Base-by-base conservation (phyloP, 1,284 basidiomycete genomes). In the Rhizoctonia solani region DNA sequence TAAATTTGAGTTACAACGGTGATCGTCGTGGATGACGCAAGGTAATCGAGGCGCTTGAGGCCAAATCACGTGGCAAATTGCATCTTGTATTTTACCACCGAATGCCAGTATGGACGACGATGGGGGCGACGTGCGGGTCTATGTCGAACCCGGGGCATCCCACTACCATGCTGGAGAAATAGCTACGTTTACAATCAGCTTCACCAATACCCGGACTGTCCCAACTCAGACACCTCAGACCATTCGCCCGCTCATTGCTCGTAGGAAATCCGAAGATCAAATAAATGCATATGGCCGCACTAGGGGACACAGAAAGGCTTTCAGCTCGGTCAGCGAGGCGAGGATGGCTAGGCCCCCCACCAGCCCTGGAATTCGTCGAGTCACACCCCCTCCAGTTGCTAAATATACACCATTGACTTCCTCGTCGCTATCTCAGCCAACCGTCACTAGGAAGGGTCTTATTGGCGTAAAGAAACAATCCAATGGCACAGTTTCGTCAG, bases 81-180 rank as follows among this genome's bases (percentile, higher is more conserved):
- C 9, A 4, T 4, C 49, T 52, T 52, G 49, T 52, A 19, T 11
- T 52, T 19, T 47, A 19, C 21, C 16, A 47, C 19, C 54, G 19
- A 41, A 13, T n/a, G 21, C 25, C 50, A 34, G 23, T 25, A 50
- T 34, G 39, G 50, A 65, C 49, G 61, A 65, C 23, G 61, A 54
- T n/a, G n/a, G n/a, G 14, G 61, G 61, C 50, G 61, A 65, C 30
- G 50, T 65, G 13, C 50, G 61, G 37, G 61, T 65, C n/a, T 37
- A 13, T 14, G 61, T 65, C 39, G 61, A 65, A 9, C 61, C 61
- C 11, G 46, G 61, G n/a, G 61, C 61, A 37, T 65, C 61, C 23
- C 61, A 65, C 61, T 53, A 65, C 14, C 61, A 65, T 46, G 61
- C 61, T 44, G 61, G 61, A 6, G 61, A 65, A 19, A 54, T 21